These are phyloP conservation scores for Gleditsia sinensis DNA, from an alignment of 306 rosid species.

Conservation along the genomic window DNA sequence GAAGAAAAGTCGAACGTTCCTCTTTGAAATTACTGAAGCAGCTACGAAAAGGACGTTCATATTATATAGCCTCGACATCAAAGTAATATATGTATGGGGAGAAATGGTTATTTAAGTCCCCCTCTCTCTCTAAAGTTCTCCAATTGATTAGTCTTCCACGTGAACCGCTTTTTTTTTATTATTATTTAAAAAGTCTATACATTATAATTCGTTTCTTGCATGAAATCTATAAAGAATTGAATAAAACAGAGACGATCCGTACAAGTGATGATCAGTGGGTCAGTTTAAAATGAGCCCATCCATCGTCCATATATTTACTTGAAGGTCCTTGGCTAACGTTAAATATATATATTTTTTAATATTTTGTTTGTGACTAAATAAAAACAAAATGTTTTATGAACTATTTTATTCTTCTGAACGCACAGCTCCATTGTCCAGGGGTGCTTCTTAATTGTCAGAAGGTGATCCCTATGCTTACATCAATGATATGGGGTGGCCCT, in stretches of 20 bases:
- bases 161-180: background rate
- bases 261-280: background rate
- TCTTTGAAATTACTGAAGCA: background rate
- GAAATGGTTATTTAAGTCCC: background rate
- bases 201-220: background rate
- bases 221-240: background rate
- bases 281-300: background rate
- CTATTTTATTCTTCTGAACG: conserved; percentile 24
- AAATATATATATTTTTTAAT: no score
- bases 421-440: conserved; percentile 88
- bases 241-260: background rate
- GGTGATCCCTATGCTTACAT: conserved; percentile 52
- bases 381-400: conserved; percentile 18
- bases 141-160: background rate
- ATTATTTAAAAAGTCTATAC: background rate
- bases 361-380: background rate
- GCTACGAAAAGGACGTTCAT: background rate
- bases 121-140: background rate
- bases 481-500: conserved; percentile 53
- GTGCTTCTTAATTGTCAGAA: conserved; percentile 65
- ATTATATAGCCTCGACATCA: background rate
- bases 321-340: background rate
- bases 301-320: background rate
- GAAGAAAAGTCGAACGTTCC: background rate
- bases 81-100: background rate